Percentiles rank a stretch among this genome's conserved stretches.
These are phyloP conservation scores for Paulownia fortunei DNA, from an alignment of 257 asterid genomes.

Conservation along the genomic window DNA sequence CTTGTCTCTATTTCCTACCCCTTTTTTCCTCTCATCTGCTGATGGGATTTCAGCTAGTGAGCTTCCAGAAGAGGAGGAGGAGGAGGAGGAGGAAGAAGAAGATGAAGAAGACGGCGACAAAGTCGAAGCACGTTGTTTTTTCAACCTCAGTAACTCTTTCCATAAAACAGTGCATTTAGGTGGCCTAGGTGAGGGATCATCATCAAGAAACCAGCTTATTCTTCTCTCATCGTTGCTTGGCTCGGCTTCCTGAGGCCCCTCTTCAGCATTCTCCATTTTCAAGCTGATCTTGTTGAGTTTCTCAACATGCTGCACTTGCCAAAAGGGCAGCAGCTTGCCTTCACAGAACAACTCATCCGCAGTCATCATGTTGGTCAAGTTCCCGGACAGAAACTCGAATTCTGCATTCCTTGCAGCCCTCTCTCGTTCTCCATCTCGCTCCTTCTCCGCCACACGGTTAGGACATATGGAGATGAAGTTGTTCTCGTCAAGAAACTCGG, in stretches of 20 bases:
- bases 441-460: conserved; percentile 24
- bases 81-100: conserved; percentile 55
- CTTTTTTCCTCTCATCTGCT: conserved; percentile 41
- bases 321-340: conserved; percentile 78
- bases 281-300: conserved; percentile 56
- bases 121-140: conserved; percentile 62
- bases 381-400: conserved; percentile 75
- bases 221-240: conserved; percentile 38
- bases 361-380: conserved; percentile 46
- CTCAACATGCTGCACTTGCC: conserved; percentile 64
- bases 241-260: neutral
- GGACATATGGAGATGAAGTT: conserved; percentile 75
- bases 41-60: conserved; percentile 36
- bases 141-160: conserved; percentile 75
- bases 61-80: conserved; percentile 45
- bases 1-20: conserved; percentile 43
- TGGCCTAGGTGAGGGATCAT: conserved; percentile 93
- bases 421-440: conserved; percentile 22
- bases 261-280: conserved; percentile 36
- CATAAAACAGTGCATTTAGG: conserved; percentile 86
- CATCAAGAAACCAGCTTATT: conserved; percentile 82
- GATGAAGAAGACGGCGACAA: conserved; percentile 50
- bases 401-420: conserved; percentile 36
- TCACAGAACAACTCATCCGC: conserved; percentile 82
- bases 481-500: conserved; percentile 76